Evolutionary conservation across 192 early-diverging fungal genomes (phyloP).

Genomic region (Pecoramyces ruminantium): DNA sequence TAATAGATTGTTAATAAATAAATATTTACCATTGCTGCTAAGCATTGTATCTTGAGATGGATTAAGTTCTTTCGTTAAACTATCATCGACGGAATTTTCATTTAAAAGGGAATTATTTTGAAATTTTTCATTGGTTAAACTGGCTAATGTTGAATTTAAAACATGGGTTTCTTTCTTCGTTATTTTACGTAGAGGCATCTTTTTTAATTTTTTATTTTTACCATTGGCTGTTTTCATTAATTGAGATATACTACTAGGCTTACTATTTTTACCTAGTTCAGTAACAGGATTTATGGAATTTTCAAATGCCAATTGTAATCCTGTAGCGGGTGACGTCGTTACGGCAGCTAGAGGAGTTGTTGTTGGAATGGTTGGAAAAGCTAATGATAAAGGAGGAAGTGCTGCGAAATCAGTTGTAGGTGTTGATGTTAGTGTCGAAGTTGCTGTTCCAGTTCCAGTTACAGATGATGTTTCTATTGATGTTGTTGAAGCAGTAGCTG

Average conservation of each 20-base stretch:
- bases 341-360: background rate
- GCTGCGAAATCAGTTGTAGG: background rate
- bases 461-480: too few species aligned
- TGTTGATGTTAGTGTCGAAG: background rate
- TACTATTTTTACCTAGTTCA: background rate
- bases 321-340: background rate
- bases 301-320: background rate
- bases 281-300: slow-evolving; percentile 9
- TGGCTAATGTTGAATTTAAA: background rate
- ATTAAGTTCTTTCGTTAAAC: too few species aligned
- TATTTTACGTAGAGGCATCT: background rate
- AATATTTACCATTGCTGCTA: too few species aligned
- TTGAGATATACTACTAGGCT: background rate
- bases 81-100: too few species aligned
- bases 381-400: background rate
- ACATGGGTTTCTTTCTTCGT: background rate
- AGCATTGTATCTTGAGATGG: too few species aligned
- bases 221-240: background rate
- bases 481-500: too few species aligned
- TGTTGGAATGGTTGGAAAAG: background rate
- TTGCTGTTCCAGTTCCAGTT: too few species aligned
- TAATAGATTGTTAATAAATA: too few species aligned
- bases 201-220: background rate
- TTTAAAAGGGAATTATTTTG: background rate
- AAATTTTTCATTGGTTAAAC: background rate